These are phyloP conservation scores for Pholiota microspora DNA, from an alignment of 768 basidiomycete species.

Conservation along the genomic window DNA sequence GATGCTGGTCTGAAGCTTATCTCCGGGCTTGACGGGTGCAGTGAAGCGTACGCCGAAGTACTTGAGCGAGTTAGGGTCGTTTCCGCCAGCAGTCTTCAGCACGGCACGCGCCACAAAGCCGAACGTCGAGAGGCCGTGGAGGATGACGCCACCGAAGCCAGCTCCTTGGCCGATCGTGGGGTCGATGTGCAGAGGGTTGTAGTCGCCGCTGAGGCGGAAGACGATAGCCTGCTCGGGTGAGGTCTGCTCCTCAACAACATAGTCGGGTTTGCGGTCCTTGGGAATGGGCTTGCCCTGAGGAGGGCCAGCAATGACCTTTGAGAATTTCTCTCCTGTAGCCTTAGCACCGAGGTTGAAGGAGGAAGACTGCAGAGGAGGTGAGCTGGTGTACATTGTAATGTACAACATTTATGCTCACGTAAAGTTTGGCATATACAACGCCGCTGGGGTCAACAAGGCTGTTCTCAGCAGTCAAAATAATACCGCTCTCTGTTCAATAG, in stretches of 20 bases:
- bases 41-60: conserved; percentile 78
- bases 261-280: conserved; percentile 28
- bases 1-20: conserved; percentile 71
- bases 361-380: conserved; percentile 43
- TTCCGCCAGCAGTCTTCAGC: conserved; percentile 58
- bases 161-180: conserved; percentile 66
- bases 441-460: conserved; percentile 62
- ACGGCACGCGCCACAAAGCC: conserved; percentile 82
- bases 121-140: conserved; percentile 81
- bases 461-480: conserved; percentile 66
- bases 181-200: conserved; percentile 79
- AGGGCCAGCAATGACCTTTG: conserved; percentile 57
- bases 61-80: conserved; percentile 59
- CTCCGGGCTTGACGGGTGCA: conserved; percentile 80
- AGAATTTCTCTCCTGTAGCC: conserved; percentile 58
- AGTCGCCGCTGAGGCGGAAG: conserved; percentile 77
- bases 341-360: conserved; percentile 70
- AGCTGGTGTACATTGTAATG: neutral
- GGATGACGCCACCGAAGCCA: conserved; percentile 83
- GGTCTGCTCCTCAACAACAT: conserved; percentile 59
- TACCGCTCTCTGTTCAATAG: conserved; percentile 58
- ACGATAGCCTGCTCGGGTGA: conserved; percentile 64
- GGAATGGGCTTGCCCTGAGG: conserved; percentile 39
- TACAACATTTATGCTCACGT: conserved; percentile 34
- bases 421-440: conserved; percentile 58